Evolutionary conservation across 2,329 filamentous ascomycete species (phyloP), one percentile per base, ranked within the genome.

Genomic region (Daldinia sp.): DNA sequence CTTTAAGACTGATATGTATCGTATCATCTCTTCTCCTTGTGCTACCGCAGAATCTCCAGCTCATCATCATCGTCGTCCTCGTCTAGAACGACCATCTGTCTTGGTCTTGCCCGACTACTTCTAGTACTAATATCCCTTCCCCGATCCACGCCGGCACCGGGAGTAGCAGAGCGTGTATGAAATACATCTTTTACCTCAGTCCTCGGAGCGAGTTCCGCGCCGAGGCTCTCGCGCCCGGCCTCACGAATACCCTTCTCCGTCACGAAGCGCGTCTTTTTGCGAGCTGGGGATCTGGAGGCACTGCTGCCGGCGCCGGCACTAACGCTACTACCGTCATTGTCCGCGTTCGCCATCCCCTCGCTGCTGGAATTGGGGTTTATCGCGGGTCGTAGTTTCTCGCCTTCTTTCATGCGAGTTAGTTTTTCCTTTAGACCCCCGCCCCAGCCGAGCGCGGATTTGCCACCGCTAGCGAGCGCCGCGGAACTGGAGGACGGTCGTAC

Each of bases 221-320:
- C 87, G 1, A 93, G 74, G 72, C 90, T 93, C 72, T 93, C 91
- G 62, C 90, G 82, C 1, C 91, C 91, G 3, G 91, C 90, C 76
- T 92, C 90, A 56, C 87, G 85, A 64, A 94, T 93, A 0, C 91
- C 91, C 74, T 89, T 91, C 39, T 88, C 87, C 23, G 91, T 92
- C 37, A 93, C 84, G 72, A 94, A 93, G n/a, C 90, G 82, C 52
- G 90, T 93, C 82, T 92, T 92, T 78, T 92, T 90, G 68, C 85
- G 82, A 29, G 87, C 82, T 0, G 85, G 86, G 72, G 72, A 82
- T 67, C 66, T 63, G n/a, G 35, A 39, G 74, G 51, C 76, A 70
- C 71, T 61, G 41, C 67, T 50, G 11, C 19, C 21, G 30, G 29
- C 29, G 29, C 47, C 29, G 47, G 7, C 47, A 7, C 29, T 35